Evolutionary conservation across 2,329 filamentous ascomycete genomes (phyloP).

Genomic region (Dryadomyces quercus-mongolicae): DNA sequence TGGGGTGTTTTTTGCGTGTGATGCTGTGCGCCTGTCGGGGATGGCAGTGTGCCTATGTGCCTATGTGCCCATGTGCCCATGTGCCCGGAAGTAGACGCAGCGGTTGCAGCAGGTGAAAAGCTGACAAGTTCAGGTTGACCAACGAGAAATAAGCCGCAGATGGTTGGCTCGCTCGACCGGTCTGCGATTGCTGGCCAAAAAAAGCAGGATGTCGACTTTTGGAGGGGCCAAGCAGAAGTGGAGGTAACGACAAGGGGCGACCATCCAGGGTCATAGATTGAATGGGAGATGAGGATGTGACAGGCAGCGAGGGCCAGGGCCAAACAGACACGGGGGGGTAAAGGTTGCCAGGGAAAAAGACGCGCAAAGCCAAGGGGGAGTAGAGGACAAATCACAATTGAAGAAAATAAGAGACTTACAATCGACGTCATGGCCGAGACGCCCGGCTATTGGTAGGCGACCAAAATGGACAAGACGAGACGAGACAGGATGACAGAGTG

Average conservation of each 20-base stretch:
- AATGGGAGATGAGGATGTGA: neutral
- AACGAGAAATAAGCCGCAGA: too few species aligned
- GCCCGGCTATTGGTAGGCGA: constrained; percentile 6
- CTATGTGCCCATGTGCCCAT: too few species aligned
- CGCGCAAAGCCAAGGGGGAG: neutral
- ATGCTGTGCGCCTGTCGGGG: too few species aligned
- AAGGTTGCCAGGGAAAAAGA: neutral
- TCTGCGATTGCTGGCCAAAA: too few species aligned
- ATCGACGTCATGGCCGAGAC: constrained; percentile 20
- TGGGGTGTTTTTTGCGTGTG: neutral
- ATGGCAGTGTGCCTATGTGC: too few species aligned
- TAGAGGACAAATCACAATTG: neutral
- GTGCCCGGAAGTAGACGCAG: neutral
- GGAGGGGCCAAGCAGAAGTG: neutral
- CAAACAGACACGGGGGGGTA: too few species aligned
- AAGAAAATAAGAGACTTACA: constrained; percentile 15
- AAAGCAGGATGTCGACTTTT: neutral
- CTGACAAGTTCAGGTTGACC: too few species aligned
- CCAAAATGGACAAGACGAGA: neutral
- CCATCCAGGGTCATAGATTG: neutral
- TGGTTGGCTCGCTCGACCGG: too few species aligned
- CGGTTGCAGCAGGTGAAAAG: neutral
- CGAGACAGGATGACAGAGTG: neutral
- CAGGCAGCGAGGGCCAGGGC: neutral
- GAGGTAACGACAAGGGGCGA: neutral